Evolutionary conservation across 805 yeast genomes (phyloP).

Genomic region (Zygosaccharomyces pseudorouxii): DNA sequence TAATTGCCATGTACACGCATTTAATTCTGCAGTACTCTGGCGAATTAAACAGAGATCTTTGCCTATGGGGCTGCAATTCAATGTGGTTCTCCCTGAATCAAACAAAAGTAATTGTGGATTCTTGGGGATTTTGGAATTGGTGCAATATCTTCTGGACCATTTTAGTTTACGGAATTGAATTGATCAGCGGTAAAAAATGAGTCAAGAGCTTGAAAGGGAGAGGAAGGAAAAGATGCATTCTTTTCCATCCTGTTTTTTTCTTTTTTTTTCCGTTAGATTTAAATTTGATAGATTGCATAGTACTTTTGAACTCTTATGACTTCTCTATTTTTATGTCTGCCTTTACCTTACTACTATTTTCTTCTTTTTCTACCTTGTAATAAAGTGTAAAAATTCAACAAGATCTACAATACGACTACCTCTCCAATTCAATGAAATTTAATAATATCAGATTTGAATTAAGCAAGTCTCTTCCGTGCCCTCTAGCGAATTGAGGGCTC

Average conservation of each 20-base stretch:
- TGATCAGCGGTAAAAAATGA: slow-evolving; percentile 39
- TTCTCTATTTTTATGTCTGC: background rate
- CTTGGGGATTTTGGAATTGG: slow-evolving; percentile 99
- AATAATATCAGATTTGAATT: slow-evolving; percentile 7
- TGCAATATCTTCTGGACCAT: slow-evolving; percentile 78
- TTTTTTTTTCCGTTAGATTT: background rate
- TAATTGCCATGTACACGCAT: slow-evolving; percentile 93
- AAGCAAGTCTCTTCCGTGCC: slow-evolving; percentile 69
- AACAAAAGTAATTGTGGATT: slow-evolving; percentile 41
- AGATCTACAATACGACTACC: background rate
- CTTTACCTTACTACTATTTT: background rate
- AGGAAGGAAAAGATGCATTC: background rate
- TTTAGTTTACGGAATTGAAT: slow-evolving; percentile 73
- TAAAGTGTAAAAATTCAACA: background rate
- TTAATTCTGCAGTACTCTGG: slow-evolving; percentile 85
- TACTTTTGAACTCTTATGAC: background rate
- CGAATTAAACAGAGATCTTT: slow-evolving; percentile 58
- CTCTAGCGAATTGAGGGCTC: slow-evolving; percentile 42
- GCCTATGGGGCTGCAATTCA: slow-evolving; percentile 48
- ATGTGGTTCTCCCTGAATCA: slow-evolving; percentile 34
- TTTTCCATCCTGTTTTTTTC: background rate
- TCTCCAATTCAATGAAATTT: background rate
- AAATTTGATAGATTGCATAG: slow-evolving; percentile 5
- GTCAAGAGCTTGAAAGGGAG: background rate
- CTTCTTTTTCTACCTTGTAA: background rate